phyloP scores from a whole-genome alignment of 768 basidiomycete genomes.

The Boletus huronensis region DNA sequence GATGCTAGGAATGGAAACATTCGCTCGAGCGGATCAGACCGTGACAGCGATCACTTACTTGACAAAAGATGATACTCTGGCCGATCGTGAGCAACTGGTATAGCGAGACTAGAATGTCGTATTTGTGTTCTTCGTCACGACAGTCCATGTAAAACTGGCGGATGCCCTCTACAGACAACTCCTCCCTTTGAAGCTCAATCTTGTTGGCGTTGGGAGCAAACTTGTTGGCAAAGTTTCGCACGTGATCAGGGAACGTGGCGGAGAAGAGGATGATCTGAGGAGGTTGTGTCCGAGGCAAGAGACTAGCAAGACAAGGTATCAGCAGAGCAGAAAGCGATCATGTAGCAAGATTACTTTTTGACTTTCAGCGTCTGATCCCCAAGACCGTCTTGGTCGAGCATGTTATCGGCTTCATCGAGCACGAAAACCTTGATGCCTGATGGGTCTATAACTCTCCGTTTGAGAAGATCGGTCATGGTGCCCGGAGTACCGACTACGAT shows the following conservation, averaged over 20 bases:
- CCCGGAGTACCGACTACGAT: constrained; percentile 96
- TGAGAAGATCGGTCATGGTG: constrained; percentile 86
- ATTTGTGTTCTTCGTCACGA: constrained; percentile 86
- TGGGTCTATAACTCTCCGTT: constrained; percentile 73
- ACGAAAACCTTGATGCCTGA: constrained; percentile 87
- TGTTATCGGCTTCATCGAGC: constrained; percentile 97
- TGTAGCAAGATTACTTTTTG: constrained; percentile 67
- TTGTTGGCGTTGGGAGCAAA: constrained; percentile 96
- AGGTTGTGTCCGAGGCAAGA: constrained; percentile 51
- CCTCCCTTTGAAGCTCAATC: constrained; percentile 91
- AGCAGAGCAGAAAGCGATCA: constrained; percentile 4
- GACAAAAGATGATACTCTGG: constrained; percentile 98
- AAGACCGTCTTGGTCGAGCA: constrained; percentile 92
- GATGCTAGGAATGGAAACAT: constrained; percentile 48
- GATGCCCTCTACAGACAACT: constrained; percentile 91
- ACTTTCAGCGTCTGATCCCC: constrained; percentile 92
- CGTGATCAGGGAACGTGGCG: constrained; percentile 94
- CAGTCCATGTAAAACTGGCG: constrained; percentile 99
- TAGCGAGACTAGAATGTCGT: constrained; percentile 87
- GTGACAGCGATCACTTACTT: constrained; percentile 46
- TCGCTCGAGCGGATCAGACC: not conserved
- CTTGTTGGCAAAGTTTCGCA: constrained; percentile 85
- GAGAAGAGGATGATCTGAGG: constrained; percentile 95
- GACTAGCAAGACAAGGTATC: constrained; percentile 35
- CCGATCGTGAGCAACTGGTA: constrained; percentile 92